Percentiles rank a stretch among this genome's conserved stretches.
Evolutionary conservation across 495 filamentous ascomycete genomes (phyloP).

Genomic region (Gamarada debralockiae): DNA sequence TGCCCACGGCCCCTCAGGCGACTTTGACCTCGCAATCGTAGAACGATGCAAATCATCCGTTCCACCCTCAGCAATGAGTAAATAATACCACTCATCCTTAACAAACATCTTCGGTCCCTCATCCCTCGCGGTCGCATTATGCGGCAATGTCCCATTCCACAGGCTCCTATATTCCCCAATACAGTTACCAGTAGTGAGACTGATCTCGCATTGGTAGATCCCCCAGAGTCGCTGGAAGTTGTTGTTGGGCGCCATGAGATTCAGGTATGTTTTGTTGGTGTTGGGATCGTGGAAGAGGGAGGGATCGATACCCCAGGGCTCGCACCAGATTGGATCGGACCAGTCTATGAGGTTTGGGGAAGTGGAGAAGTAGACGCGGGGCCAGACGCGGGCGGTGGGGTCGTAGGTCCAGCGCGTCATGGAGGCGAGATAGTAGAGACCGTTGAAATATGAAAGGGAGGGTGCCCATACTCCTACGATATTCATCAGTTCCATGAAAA

Average conservation of each 20-base stretch:
- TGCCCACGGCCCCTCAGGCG: constrained; percentile 23
- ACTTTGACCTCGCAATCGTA: constrained; percentile 5
- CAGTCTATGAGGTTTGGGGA: constrained; percentile 5
- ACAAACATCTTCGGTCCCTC: constrained; percentile 47
- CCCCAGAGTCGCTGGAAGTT: constrained; percentile 1
- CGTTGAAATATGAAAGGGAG: constrained; percentile 1
- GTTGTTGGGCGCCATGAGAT: neutral
- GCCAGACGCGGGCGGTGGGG: constrained; percentile 5
- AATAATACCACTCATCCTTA: constrained; percentile 43
- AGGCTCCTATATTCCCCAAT: constrained; percentile 1
- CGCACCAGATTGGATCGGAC: neutral
- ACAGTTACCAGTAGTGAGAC: neutral
- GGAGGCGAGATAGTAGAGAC: constrained; percentile 5
- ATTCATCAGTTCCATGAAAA: no score
- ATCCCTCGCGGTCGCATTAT: constrained; percentile 8
- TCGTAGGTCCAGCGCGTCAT: constrained; percentile 10
- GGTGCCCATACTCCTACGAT: constrained; percentile 10
- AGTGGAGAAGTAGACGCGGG: neutral
- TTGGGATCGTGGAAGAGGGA: neutral
- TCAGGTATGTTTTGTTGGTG: constrained; percentile 1
- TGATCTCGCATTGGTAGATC: constrained; percentile 9
- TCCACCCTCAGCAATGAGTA: constrained; percentile 48
- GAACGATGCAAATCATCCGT: constrained; percentile 39
- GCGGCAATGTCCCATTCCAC: neutral
- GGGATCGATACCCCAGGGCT: constrained; percentile 7